These are phyloP conservation scores for Fusarium coicis DNA, from an alignment of 2,329 filamentous ascomycete genomes.

Conservation along the genomic window DNA sequence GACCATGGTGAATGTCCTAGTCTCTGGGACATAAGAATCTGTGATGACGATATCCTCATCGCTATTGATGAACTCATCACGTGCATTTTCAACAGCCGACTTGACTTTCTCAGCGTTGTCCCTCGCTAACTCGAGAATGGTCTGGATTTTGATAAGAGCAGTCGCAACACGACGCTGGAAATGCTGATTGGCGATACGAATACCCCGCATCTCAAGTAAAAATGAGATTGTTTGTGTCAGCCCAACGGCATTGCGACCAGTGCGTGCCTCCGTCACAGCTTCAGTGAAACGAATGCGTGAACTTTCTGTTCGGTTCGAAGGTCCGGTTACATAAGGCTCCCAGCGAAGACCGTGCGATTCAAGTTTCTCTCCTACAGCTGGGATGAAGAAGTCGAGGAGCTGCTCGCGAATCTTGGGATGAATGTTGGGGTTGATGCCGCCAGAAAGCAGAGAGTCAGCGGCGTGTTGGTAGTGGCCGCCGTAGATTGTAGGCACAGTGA, in stretches of 20 bases:
- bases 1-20: constrained; percentile 8
- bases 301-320: neutral
- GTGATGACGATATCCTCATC: constrained; percentile 8
- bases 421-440: constrained; percentile 15
- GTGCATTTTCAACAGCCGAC: neutral
- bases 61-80: constrained; percentile 12
- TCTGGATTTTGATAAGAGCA: constrained; percentile 7
- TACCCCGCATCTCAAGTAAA: constrained; percentile 6
- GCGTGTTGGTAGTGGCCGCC: constrained; percentile 14
- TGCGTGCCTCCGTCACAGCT: constrained; percentile 11
- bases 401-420: constrained; percentile 14
- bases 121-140: constrained; percentile 7
- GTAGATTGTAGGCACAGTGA: neutral
- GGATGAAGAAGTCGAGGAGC: constrained; percentile 8
- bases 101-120: neutral
- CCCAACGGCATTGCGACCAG: neutral
- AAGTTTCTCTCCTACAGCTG: neutral
- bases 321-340: constrained; percentile 16
- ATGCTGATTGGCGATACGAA: constrained; percentile 12
- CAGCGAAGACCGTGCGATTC: neutral
- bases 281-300: constrained; percentile 1
- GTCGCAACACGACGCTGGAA: constrained; percentile 19
- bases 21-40: neutral
- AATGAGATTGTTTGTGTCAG: constrained; percentile 11
- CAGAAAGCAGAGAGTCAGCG: neutral